Evolutionary conservation across 345 rosid genomes (phyloP).

Genomic region (Salix viminalis): DNA sequence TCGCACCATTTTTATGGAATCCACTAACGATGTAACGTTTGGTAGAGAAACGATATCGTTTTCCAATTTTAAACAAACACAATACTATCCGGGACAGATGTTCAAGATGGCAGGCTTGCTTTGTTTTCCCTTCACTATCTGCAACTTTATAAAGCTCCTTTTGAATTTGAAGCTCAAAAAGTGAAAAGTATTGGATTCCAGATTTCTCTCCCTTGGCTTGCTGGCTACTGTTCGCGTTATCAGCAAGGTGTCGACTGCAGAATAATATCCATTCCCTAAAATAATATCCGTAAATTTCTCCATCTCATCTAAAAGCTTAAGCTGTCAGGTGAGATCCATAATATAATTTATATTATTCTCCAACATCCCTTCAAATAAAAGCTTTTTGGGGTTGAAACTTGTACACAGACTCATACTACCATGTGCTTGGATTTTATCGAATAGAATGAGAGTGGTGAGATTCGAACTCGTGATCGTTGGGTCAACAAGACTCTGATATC

Average conservation of each 20-base stretch:
- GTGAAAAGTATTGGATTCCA: not conserved
- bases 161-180: not conserved
- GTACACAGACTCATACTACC: no score
- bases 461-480: rapidly evolving
- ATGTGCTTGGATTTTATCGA: no score
- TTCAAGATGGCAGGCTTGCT: not conserved
- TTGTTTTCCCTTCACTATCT: not conserved
- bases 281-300: not conserved
- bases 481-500: no score
- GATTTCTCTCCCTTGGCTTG: not conserved
- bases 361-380: no score
- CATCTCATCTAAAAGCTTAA: not conserved
- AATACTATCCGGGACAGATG: no score
- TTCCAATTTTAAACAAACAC: no score
- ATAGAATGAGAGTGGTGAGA: no score
- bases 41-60: not conserved
- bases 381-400: rapidly evolving
- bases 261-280: no score
- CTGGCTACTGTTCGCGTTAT: not conserved
- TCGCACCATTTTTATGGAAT: not conserved
- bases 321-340: rapidly evolving
- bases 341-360: no score
- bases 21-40: not conserved
- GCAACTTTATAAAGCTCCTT: not conserved
- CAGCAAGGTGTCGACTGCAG: not conserved